Evolutionary conservation across 108 stramenopile genomes (phyloP).

Genomic region (Nitzschia sp.): DNA sequence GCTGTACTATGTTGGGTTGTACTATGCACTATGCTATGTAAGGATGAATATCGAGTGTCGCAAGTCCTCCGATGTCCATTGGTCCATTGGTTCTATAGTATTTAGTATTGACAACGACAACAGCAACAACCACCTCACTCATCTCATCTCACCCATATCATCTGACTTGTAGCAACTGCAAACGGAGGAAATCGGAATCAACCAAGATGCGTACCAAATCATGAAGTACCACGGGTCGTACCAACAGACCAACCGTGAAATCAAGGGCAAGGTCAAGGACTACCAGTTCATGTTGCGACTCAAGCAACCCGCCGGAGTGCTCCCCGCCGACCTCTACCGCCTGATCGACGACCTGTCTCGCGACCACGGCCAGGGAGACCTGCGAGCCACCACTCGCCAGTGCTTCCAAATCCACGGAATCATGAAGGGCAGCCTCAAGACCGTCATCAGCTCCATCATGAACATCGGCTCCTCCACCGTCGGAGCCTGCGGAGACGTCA

Average conservation of each 20-base stretch:
- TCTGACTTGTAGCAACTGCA: conserved; percentile 44
- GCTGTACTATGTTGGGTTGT: neutral
- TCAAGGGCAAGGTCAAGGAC: conserved; percentile 76
- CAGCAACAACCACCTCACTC: too few relatives aligned
- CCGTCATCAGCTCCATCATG: conserved; percentile 94
- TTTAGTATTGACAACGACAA: neutral
- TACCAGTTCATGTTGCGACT: conserved; percentile 98
- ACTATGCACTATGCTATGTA: neutral
- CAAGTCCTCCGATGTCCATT: too few relatives aligned
- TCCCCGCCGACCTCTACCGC: conserved; percentile 88
- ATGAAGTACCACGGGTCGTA: conserved; percentile 99
- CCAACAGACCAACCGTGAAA: conserved; percentile 94
- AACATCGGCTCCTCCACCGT: conserved; percentile 93
- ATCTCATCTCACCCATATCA: too few relatives aligned
- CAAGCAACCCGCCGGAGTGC: conserved; percentile 96
- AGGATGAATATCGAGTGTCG: neutral
- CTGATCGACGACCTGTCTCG: conserved; percentile 85
- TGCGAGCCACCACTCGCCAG: conserved; percentile 96
- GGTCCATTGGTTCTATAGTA: too few relatives aligned
- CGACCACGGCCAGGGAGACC: conserved; percentile 91
- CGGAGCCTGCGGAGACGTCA: conserved; percentile 97
- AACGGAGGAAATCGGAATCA: conserved; percentile 78
- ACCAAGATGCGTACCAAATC: conserved; percentile 88
- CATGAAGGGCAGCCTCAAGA: conserved; percentile 92
- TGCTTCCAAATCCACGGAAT: conserved; percentile 99